Evolutionary conservation across 2,329 filamentous ascomycete species (phyloP), one percentile per base, ranked within the genome.

Genomic region (Phoma sp.): DNA sequence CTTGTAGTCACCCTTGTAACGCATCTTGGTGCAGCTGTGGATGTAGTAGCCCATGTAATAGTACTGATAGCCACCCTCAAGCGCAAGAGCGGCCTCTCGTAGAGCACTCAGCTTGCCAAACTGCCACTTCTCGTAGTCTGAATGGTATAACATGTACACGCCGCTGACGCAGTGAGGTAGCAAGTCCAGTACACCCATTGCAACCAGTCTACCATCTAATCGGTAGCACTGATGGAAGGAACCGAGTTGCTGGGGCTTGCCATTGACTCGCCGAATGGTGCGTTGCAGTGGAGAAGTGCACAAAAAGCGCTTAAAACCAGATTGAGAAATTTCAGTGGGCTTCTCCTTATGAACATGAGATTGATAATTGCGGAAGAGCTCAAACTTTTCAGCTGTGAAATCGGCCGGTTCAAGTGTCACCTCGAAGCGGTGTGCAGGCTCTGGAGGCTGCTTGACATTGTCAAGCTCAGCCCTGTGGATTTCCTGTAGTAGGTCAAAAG

Each of bases 1-100:
- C 10, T 81, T 80, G 71, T 90, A 95, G 67, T 92, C 88, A 53
- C 87, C 88, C 78, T 95, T 95, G 78, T 95, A 95, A 63, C 82
- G 81, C 91, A 95, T 93, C 78, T 95, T 95, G 47, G 84, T 81
- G 66, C 90, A 93, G 48, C 78, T 86, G 71, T 93, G 90, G 54
- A 95, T 93, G 66, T 93, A 95, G 73, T 87, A 93, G 5, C 91
- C 86, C 86, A 88, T 88, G 74, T 93, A 95, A 83, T 91, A 95
- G 80, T 85, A 92, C 36, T 82, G 77, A 64, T 93, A 92, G 0
- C 84, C 87, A 5, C 79, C 80, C 66, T 93, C 90, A 2, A 81
- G 76, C 0, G 90, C 88, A 23, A 95, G 73, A 0, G 86, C 80
- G 56, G 91, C 89, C 73, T 95, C 91, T 57, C 87, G 79, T 57